These are phyloP conservation scores for Apiospora malaysiana DNA, from an alignment of 2,329 filamentous ascomycete genomes.

Conservation along the genomic window DNA sequence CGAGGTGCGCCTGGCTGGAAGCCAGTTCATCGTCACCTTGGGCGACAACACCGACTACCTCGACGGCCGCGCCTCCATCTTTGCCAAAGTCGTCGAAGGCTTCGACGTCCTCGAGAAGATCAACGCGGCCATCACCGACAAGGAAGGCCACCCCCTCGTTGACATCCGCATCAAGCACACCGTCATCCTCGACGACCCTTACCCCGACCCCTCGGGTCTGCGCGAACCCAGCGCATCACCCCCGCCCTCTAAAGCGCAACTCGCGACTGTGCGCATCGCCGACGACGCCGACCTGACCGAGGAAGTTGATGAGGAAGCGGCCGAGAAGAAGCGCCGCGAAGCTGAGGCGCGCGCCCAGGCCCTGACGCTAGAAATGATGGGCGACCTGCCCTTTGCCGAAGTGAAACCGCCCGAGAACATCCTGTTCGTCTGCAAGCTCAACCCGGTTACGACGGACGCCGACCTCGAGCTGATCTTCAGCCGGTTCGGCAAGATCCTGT, in stretches of 20 bases:
- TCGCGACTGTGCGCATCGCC: conserved; percentile 89
- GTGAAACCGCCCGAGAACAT: conserved; percentile 97
- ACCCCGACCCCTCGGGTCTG: conserved; percentile 78
- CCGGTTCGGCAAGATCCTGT: conserved; percentile 92
- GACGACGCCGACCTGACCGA: conserved; percentile 85
- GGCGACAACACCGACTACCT: conserved; percentile 89
- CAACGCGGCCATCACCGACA: conserved; percentile 86
- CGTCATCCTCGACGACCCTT: conserved; percentile 89
- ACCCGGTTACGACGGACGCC: conserved; percentile 93
- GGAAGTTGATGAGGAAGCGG: conserved; percentile 74
- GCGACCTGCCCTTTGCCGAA: conserved; percentile 95
- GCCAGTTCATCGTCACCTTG: conserved; percentile 92
- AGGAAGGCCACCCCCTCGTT: conserved; percentile 84
- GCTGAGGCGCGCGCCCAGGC: conserved; percentile 93
- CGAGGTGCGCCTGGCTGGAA: conserved; percentile 81
- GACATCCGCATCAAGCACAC: conserved; percentile 96
- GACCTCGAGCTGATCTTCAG: conserved; percentile 96
- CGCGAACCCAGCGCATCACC: conserved; percentile 81
- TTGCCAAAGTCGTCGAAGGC: conserved; percentile 93
- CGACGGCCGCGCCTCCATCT: conserved; percentile 92
- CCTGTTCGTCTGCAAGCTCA: conserved; percentile 97
- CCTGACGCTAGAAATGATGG: conserved; percentile 95
- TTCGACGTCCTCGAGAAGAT: conserved; percentile 95
- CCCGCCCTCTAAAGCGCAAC: conserved; percentile 79
- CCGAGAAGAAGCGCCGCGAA: conserved; percentile 81